phyloP scores from a whole-genome alignment of 257 asterid genomes.

The Oldenlandia corymbosa region DNA sequence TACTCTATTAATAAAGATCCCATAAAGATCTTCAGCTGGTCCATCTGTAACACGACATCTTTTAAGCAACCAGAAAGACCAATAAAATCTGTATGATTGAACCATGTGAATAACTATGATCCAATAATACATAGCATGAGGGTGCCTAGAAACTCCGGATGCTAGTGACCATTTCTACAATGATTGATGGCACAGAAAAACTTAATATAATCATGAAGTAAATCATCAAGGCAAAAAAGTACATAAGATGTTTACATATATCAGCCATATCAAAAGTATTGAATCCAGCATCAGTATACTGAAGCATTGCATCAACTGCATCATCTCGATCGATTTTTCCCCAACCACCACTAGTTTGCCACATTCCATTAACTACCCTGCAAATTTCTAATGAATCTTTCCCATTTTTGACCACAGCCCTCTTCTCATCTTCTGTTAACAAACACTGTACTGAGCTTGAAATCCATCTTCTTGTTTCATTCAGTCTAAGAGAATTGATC shows the following conservation, averaged over 20 bases:
- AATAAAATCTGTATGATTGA: not conserved
- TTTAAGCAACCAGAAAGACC: not conserved
- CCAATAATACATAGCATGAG: not conserved
- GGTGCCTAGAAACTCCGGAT: not conserved
- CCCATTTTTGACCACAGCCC: constrained; percentile 57
- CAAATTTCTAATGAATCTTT: constrained; percentile 68
- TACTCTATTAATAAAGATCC: constrained; percentile 82
- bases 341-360: constrained; percentile 91
- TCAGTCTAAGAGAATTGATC: constrained; percentile 24
- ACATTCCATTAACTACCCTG: constrained; percentile 77
- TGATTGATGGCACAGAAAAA: not conserved
- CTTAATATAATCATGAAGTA: not conserved
- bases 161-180: not conserved
- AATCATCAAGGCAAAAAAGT: not conserved
- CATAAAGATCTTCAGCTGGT: constrained; percentile 98
- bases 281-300: constrained; percentile 67
- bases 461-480: constrained; percentile 23
- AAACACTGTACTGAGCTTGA: constrained; percentile 39
- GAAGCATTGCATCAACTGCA: constrained; percentile 71
- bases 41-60: constrained; percentile 48
- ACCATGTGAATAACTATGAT: not conserved
- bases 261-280: constrained; percentile 76
- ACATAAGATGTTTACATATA: constrained; percentile 42
- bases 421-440: constrained; percentile 43
- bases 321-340: constrained; percentile 52